Evolutionary conservation across 331 rosid species (phyloP).

Genomic region (Pyracantha coccinea): DNA sequence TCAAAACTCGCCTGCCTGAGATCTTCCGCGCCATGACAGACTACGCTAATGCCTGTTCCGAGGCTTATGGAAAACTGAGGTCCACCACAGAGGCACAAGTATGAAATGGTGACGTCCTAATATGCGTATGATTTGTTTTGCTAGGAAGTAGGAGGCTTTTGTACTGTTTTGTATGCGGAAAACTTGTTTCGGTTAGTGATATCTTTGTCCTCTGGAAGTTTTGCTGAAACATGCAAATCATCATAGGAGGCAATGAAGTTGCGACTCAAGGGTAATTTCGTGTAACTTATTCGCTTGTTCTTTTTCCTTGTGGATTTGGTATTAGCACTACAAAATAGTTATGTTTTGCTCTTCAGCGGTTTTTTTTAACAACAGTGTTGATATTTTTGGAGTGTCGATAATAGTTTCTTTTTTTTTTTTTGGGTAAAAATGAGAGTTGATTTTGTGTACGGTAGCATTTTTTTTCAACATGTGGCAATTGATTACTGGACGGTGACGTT

Average conservation of each 20-base stretch:
- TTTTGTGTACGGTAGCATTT: too few species aligned
- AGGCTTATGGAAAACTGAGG: slow-evolving; percentile 47
- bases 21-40: slow-evolving; percentile 61
- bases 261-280: neutral
- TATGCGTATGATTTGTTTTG: slow-evolving; percentile 1
- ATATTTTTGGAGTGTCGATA: too few species aligned
- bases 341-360: fast-evolving
- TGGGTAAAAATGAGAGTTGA: too few species aligned
- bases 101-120: slow-evolving; percentile 15
- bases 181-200: slow-evolving; percentile 21
- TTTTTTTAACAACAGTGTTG: neutral
- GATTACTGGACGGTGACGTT: too few species aligned
- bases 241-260: neutral
- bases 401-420: fast-evolving
- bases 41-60: slow-evolving; percentile 47
- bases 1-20: slow-evolving; percentile 79
- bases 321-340: neutral
- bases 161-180: slow-evolving; percentile 20
- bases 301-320: neutral
- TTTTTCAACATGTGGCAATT: too few species aligned
- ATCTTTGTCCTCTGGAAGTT: slow-evolving; percentile 24
- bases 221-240: slow-evolving; percentile 10
- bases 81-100: slow-evolving; percentile 25
- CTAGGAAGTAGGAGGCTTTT: slow-evolving; percentile 3
- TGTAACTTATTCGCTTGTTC: neutral